Base-by-base conservation (phyloP, 179 eudicot species). In the Nepenthes alata region DNA sequence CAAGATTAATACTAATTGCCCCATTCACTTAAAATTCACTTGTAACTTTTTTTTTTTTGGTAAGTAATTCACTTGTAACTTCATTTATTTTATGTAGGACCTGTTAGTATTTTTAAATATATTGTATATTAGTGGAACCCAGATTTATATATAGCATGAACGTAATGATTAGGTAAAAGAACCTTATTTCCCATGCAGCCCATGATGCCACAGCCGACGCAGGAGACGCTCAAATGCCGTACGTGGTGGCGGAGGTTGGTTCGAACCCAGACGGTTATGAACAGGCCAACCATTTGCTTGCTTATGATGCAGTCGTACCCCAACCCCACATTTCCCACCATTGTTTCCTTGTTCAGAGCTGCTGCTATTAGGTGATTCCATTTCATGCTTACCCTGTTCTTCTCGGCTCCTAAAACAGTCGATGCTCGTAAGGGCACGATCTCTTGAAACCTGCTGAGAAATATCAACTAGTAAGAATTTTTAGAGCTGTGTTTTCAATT, bases 131-230 rank as follows among this genome's bases (percentile, higher is more conserved):
- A 25, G 25, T 25, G 25, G 25, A 25, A 25, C 25, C 25, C 25
- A 25, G 25, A 25, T 25, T 25, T 25, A 25, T 25, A 25, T 25
- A 25, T 25, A 25, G 25, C 25, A 25, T 25, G 25, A 25, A 25
- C 25, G 25, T 25, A 25, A 25, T 25, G 25, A 25, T 25, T 25
- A 25, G 25, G 25, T 25, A 35, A 25, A 25, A 16, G 35, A 70
- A 78, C 82, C 82, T 78, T 78, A 53, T 78, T 78, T 37, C 82
- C 82, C 0, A 78, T 65, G 64, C 73, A 78, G 49, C 78, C 78
- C 68, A 78, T 65, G 77, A 78, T 55, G 64, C 82, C 82, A 57
- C 79, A 74, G 14, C 82, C 82, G 2, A 78, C 82, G 13, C 79
- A 78, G 11, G 82, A 78, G 5, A 78, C 79, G 47, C 64, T 66